Conservation (phyloP, 2,329 filamentous ascomycete species). For the Aureobasidium zeae region DNA sequence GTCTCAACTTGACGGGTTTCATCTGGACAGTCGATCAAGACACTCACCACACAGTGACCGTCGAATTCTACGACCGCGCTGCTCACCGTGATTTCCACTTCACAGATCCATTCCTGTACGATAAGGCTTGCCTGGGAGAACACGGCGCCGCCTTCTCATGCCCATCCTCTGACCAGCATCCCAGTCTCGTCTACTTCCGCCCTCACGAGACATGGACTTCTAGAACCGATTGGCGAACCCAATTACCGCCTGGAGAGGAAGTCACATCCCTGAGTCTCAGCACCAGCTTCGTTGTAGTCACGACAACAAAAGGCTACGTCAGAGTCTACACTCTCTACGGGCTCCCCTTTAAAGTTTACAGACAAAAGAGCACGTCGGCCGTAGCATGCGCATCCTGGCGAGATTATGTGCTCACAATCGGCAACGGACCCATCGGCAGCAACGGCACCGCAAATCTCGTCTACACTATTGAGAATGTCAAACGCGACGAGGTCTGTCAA, state of each 20-base stretch:
- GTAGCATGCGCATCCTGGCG: conserved; percentile 91
- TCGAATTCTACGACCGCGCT: conserved; percentile 95
- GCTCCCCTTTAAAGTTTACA: conserved; percentile 76
- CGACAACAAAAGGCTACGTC: conserved; percentile 78
- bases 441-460: conserved; percentile 70
- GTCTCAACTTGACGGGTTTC: conserved; percentile 84
- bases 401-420: conserved; percentile 93
- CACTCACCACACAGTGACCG: conserved; percentile 76
- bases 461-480: conserved; percentile 92
- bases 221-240: conserved; percentile 79
- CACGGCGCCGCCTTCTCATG: conserved; percentile 80
- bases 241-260: conserved; percentile 77
- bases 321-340: conserved; percentile 90
- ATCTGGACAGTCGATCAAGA: conserved; percentile 98
- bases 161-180: conserved; percentile 54
- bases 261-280: conserved; percentile 83
- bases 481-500: conserved; percentile 87
- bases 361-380: conserved; percentile 80
- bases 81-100: conserved; percentile 93
- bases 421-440: conserved; percentile 75
- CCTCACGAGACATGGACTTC: conserved; percentile 96
- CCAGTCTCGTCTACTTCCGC: conserved; percentile 85
- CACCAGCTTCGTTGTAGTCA: conserved; percentile 82
- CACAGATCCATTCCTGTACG: conserved; percentile 89
- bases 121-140: conserved; percentile 85